Conservation (phyloP, 176 grass and related monocot species). For the barley (Hordeum vulgare) region DNA sequence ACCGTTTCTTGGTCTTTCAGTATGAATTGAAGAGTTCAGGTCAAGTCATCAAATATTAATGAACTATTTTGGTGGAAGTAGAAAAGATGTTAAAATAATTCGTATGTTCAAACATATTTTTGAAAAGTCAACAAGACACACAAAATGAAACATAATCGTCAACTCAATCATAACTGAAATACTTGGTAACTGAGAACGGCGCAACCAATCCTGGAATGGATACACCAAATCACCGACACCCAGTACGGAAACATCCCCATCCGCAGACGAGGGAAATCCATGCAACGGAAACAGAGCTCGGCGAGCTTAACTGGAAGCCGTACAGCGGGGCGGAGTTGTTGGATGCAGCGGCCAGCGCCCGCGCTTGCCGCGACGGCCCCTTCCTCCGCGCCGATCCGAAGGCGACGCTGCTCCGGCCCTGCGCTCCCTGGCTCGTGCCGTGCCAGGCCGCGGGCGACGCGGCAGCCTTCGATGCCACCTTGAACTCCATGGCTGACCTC, state of each 20-base stretch:
- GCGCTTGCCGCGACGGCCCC: neutral
- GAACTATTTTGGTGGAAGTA: constrained; percentile 2
- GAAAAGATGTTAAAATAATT: neutral
- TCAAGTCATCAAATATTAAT: neutral
- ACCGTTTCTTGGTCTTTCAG: neutral
- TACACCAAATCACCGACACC: neutral
- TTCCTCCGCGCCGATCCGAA: neutral
- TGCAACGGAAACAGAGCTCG: neutral
- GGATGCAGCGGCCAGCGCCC: neutral
- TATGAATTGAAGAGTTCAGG: neutral
- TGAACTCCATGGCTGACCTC: constrained; percentile 24
- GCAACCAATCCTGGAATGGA: neutral
- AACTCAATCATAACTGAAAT: neutral
- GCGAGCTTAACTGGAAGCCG: neutral
- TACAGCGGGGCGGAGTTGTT: constrained; percentile 34
- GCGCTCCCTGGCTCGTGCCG: neutral
- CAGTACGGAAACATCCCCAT: neutral
- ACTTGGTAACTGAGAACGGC: neutral
- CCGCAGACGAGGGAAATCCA: neutral
- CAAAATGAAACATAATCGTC: neutral
- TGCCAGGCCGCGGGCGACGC: neutral
- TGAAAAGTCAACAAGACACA: neutral
- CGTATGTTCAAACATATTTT: constrained; percentile 1
- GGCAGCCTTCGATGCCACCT: neutral
- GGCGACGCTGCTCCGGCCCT: neutral